Evolutionary conservation across 495 filamentous ascomycete species (phyloP).

Genomic region (Penicillium canariense): DNA sequence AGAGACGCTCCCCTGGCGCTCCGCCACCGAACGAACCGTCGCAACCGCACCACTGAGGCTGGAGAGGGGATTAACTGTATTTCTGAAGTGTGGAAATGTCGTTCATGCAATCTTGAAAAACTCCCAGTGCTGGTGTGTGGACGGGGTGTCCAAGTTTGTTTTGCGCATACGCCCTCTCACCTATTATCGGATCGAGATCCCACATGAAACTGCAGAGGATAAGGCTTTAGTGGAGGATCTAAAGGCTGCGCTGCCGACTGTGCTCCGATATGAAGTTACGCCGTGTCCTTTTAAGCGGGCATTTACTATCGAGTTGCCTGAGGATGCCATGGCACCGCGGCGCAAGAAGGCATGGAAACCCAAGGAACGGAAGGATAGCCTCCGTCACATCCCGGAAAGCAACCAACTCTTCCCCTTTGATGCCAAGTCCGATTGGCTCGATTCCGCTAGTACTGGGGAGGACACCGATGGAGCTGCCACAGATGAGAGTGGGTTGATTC

Average conservation of each 20-base stretch:
- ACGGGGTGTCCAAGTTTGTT: slow-evolving; percentile 78
- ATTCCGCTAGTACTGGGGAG: slow-evolving; percentile 33
- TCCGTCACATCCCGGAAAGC: slow-evolving; percentile 16
- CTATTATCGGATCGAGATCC: slow-evolving; percentile 88
- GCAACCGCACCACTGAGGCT: slow-evolving; percentile 76
- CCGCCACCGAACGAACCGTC: slow-evolving; percentile 74
- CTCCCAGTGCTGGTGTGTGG: slow-evolving; percentile 90
- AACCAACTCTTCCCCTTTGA: slow-evolving; percentile 8
- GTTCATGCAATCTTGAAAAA: slow-evolving; percentile 82
- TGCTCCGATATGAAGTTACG: slow-evolving; percentile 83
- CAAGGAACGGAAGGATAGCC: slow-evolving; percentile 48
- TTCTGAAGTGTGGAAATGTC: slow-evolving; percentile 76
- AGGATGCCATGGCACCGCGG: slow-evolving; percentile 61
- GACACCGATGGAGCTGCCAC: slow-evolving; percentile 42
- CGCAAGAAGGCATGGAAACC: slow-evolving; percentile 71
- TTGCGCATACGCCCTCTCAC: slow-evolving; percentile 73
- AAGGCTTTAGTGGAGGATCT: slow-evolving; percentile 57
- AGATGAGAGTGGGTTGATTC: slow-evolving; percentile 35
- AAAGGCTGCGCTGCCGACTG: slow-evolving; percentile 63
- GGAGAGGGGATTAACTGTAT: slow-evolving; percentile 77
- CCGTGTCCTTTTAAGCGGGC: slow-evolving; percentile 78
- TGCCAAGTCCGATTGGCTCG: slow-evolving; percentile 21
- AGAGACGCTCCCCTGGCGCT: slow-evolving; percentile 68
- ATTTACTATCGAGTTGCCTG: slow-evolving; percentile 74
- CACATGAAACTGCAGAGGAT: slow-evolving; percentile 59